A percentile compares a stretch with the other conserved stretches of the same genome.
Conservation (phyloP, 2,329 filamentous ascomycete species). For the Trichoderma polysporum region DNA sequence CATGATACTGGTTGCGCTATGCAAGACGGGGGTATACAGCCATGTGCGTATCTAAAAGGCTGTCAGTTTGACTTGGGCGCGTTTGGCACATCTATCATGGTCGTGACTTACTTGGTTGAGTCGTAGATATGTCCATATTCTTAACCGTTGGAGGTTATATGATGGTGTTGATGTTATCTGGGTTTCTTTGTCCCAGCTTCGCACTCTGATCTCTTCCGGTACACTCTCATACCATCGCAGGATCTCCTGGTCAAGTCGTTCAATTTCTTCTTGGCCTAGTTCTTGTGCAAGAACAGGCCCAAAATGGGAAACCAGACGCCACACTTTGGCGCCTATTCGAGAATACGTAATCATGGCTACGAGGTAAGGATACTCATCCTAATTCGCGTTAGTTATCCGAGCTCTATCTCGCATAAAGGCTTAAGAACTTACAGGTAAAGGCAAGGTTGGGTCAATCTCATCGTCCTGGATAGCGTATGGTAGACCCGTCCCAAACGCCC, state of each 20-base stretch:
- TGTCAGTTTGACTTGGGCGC: conserved; percentile 13
- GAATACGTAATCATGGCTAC: conserved; percentile 84
- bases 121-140: conserved; percentile 80
- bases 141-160: conserved; percentile 69
- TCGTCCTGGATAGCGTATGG: conserved; percentile 83
- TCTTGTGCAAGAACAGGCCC: conserved; percentile 61
- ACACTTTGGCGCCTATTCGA: conserved; percentile 80
- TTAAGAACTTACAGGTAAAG: conserved; percentile 66
- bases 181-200: conserved; percentile 56
- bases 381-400: not conserved
- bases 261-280: conserved; percentile 71
- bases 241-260: conserved; percentile 78
- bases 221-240: conserved; percentile 82
- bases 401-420: too few species aligned
- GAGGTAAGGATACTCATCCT: conserved; percentile 66
- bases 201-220: conserved; percentile 59
- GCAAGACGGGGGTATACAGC: conserved; percentile 83
- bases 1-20: conserved; percentile 80
- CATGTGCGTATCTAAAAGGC: conserved; percentile 67
- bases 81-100: not conserved
- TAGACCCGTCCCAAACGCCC: conserved; percentile 86
- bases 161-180: conserved; percentile 55
- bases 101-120: conserved; percentile 65
- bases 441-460: conserved; percentile 77
- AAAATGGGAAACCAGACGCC: conserved; percentile 73